Base-by-base conservation (phyloP, 176 grass and related monocot genomes). In the Carex parvula region DNA sequence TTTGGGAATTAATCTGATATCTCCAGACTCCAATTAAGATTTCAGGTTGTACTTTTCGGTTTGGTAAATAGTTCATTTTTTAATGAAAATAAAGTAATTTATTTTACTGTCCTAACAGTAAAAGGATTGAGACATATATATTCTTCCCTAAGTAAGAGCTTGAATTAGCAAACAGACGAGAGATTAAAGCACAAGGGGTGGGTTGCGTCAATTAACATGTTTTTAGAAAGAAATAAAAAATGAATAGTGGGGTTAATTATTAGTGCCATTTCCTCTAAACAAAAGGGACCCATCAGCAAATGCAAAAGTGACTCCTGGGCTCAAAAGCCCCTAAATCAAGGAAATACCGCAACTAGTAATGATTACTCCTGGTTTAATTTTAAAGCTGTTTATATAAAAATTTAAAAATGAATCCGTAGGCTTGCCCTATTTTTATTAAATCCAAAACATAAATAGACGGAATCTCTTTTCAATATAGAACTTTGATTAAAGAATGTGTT, bases 241-340 rank as follows among this genome's bases (percentile, higher is more conserved):
- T 9, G 55, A 54, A 74, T 52, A 56, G 73, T 77, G 50, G 73
- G 13, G 14, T 56, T 30, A 76, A 77, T 78, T 56, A 78, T 78
- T 78, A 35, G 73, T 12, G 15, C 7, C 73, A 56, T 57, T 78
- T 78, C 12, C 73, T 56, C 48, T 56, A 52, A 33, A 78, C 22
- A 76, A 53, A 78, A 78, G 26, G 73, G 52, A 57, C 73, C 22
- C 73, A 78, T 57, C 24, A 56, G 11, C 50, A 78, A 77, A 77
- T 55, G 72, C 72, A 77, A 57, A 78, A 78, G 73, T 32, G 26
- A 57, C 24, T 24, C 6, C 24, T 35, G 32, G 14, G 42, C 70
- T 24, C 20, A 50, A 50, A 73, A 9, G 46, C 10, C 50, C 73
- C 13, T 15, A 78, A 78, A 78, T 78, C 52, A 78, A 57, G 73